Evolutionary conservation across 352 stramenopile species (phyloP), one percentile per base, ranked within the genome.

Genomic region (Phytophthora uliginosa): DNA sequence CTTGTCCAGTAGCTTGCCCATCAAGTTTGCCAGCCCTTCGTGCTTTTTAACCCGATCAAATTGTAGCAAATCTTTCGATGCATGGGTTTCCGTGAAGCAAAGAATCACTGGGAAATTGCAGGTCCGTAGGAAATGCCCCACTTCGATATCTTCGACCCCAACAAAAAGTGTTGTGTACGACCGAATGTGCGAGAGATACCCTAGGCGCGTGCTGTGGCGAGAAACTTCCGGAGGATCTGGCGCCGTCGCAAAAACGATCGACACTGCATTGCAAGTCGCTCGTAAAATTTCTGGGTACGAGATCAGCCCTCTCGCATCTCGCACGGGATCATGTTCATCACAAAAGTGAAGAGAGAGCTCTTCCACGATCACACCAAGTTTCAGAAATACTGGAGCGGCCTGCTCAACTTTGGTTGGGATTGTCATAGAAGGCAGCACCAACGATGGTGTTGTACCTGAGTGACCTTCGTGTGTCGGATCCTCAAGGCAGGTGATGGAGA

Each of bases 101-200:
- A 96, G 56, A 6, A 95, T 84, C 24, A 92, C 69, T 4, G 89
- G 88, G 17, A 95, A 95, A 51, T 93, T 90, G 73, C 88, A 95
- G 1, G 77, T 78, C 51, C 85, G 75, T 28, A 95, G 59, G 48
- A 92, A 93, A 76, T 96, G 88, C 28, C 89, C 84, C 33, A 94
- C 48, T 66, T 94, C 79, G 17, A 93, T 40, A 24, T 83, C 72
- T 53, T 82, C 70, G 15, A 94, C 38, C 18, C 63, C 51, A 31
- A 89, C 38, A 33, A 85, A 91, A 12, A 93, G 60, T 15, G 83
- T 83, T 17, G 74, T 88, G 72, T 93, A 95, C 26, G 77, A 73
- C 31, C 82, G 78, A 52, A 96, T 73, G 60, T 95, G 83, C 4
- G 82, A 81, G 9, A 94, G 51, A 71, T 95, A 95, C 2, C 89